phyloP scores from a whole-genome alignment of 2,329 filamentous ascomycete species.

The Nemania sp. region DNA sequence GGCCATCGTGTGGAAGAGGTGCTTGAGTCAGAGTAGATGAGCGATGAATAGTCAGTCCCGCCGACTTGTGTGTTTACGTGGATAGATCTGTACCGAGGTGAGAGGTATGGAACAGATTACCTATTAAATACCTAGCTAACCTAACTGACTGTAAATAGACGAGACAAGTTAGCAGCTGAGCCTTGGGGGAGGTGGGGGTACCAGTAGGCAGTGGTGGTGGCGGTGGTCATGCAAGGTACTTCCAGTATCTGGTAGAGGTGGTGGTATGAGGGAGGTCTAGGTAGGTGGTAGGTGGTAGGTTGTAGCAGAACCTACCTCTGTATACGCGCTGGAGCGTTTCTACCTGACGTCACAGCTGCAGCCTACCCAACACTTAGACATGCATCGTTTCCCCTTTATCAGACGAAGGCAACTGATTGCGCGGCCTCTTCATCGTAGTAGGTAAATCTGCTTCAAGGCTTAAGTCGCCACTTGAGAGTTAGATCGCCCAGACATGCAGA shows the following conservation, averaged over 20 bases:
- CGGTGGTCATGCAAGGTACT: neutral
- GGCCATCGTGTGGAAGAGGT: conserved; percentile 9
- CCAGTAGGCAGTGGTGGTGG: no score
- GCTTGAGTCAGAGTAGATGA: neutral
- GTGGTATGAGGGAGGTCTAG: neutral
- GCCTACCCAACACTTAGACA: neutral
- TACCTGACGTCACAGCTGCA: conserved; percentile 16
- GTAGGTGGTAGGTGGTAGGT: neutral
- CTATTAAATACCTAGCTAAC: no score
- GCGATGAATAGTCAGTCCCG: neutral
- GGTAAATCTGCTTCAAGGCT: no score
- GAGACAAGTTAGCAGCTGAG: no score
- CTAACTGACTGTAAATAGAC: neutral
- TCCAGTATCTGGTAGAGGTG: no score
- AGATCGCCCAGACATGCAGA: no score
- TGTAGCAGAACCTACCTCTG: neutral
- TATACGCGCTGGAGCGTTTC: neutral
- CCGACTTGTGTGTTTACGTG: neutral
- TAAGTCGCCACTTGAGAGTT: no score
- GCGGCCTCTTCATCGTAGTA: neutral
- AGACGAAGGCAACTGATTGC: neutral
- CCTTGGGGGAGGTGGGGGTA: neutral
- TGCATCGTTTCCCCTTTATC: neutral
- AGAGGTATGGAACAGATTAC: no score
- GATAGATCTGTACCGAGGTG: no score